Conservation (phyloP, 768 basidiomycete species). For the Lentinula guzmanii region DNA sequence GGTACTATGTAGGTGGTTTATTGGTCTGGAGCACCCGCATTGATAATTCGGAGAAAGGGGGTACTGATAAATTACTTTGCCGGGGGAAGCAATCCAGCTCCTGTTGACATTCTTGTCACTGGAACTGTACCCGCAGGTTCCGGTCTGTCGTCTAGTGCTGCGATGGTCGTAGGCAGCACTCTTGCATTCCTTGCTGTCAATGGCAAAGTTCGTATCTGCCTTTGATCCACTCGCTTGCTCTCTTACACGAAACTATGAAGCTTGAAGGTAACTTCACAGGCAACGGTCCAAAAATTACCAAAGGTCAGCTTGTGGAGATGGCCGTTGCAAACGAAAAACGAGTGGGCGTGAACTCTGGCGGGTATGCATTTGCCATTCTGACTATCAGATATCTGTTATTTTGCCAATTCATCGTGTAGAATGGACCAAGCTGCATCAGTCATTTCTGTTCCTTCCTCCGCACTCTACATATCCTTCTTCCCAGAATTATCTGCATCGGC, state of each 20-base stretch:
- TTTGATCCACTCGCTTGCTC: background rate
- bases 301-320: slow-evolving; percentile 72
- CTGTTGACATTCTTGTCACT: slow-evolving; percentile 70
- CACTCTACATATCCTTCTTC: slow-evolving; percentile 79
- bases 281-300: slow-evolving; percentile 31
- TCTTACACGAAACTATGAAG: slow-evolving; percentile 10
- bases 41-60: slow-evolving; percentile 50
- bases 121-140: slow-evolving; percentile 85
- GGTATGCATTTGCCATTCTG: slow-evolving; percentile 44
- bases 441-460: slow-evolving; percentile 62
- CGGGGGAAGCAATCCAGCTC: slow-evolving; percentile 31
- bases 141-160: slow-evolving; percentile 83
- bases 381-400: background rate
- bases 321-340: slow-evolving; percentile 82
- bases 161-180: slow-evolving; percentile 86
- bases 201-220: slow-evolving; percentile 40
- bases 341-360: slow-evolving; percentile 80
- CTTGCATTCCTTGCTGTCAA: slow-evolving; percentile 78
- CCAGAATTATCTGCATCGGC: slow-evolving; percentile 64
- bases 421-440: slow-evolving; percentile 93
- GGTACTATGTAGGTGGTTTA: slow-evolving; percentile 60
- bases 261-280: slow-evolving; percentile 13
- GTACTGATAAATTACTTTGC: slow-evolving; percentile 10
- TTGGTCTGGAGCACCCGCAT: slow-evolving; percentile 35
- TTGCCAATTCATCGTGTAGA: slow-evolving; percentile 25